Evolutionary conservation across 345 rosid genomes (phyloP).

Genomic region (Salix koriyanagi): DNA sequence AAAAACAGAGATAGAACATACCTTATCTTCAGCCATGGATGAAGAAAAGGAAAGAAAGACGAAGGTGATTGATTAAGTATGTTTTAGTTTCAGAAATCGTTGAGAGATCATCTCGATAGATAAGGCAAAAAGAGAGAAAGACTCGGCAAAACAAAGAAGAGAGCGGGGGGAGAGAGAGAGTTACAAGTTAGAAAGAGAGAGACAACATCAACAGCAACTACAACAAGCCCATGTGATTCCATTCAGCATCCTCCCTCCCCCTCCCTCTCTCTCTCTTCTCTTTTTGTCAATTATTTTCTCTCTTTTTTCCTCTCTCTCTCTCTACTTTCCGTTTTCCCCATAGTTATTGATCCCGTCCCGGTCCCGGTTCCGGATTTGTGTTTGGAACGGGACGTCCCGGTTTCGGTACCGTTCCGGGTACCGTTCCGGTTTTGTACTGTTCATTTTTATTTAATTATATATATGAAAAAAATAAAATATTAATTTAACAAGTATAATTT

Average conservation of each 20-base stretch:
- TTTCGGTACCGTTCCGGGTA: no score
- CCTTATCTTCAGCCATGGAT: conserved; percentile 78
- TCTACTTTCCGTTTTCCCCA: conserved; percentile 40
- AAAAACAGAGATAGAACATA: conserved; percentile 8
- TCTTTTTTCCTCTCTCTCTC: conserved; percentile 5
- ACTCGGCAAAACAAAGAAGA: not conserved
- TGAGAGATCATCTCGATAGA: not conserved
- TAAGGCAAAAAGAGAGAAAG: not conserved
- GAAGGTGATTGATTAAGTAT: no score
- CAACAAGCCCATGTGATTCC: conserved; percentile 25
- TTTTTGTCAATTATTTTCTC: not conserved
- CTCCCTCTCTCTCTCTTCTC: conserved; percentile 15
- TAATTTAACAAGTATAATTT: no score
- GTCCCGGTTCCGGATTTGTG: no score
- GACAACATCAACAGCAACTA: conserved; percentile 7
- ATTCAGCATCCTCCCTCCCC: conserved; percentile 7
- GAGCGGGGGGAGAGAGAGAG: conserved; percentile 6
- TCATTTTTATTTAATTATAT: no score
- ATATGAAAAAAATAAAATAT: no score
- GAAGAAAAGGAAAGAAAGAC: not conserved
- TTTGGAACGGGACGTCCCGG: no score
- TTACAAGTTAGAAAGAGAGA: not conserved
- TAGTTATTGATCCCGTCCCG: no score
- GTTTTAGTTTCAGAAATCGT: not conserved
- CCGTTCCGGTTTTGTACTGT: no score